phyloP scores from a whole-genome alignment of 2,329 filamentous ascomycete genomes.

The Pezicula radicicola region DNA sequence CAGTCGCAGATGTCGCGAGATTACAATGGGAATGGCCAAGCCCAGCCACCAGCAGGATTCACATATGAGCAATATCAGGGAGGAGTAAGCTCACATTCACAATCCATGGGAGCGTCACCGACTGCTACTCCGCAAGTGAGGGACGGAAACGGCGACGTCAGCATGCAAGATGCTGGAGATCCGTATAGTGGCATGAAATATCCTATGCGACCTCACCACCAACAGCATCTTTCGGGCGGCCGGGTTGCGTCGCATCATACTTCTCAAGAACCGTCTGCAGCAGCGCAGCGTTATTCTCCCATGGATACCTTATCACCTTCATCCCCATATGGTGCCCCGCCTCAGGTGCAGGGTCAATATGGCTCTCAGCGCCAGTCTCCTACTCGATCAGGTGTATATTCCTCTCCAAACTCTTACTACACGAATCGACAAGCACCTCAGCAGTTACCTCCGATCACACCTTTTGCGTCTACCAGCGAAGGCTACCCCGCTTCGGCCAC shows the following conservation, averaged over 20 bases:
- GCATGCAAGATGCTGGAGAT: slow-evolving; percentile 86
- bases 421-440: slow-evolving; percentile 42
- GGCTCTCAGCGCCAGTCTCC: slow-evolving; percentile 70
- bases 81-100: slow-evolving; percentile 37
- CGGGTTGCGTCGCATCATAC: slow-evolving; percentile 62
- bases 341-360: slow-evolving; percentile 46
- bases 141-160: slow-evolving; percentile 72
- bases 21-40: slow-evolving; percentile 38
- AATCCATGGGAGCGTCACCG: slow-evolving; percentile 56
- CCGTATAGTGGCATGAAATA: slow-evolving; percentile 86
- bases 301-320: slow-evolving; percentile 87
- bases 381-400: slow-evolving; percentile 62
- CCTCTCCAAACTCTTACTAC: slow-evolving; percentile 57
- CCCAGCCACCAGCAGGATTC: slow-evolving; percentile 56
- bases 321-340: slow-evolving; percentile 69
- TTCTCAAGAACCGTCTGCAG: slow-evolving; percentile 72
- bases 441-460: slow-evolving; percentile 71
- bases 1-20: slow-evolving; percentile 47
- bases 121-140: slow-evolving; percentile 56
- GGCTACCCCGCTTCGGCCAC: slow-evolving; percentile 71
- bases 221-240: slow-evolving; percentile 61
- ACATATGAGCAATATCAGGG: slow-evolving; percentile 67
- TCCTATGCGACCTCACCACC: slow-evolving; percentile 73
- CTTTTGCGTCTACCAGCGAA: slow-evolving; percentile 66
- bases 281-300: slow-evolving; percentile 89